phyloP scores from a whole-genome alignment of 2,329 filamentous ascomycete genomes.

The Huntiella omanensis region DNA sequence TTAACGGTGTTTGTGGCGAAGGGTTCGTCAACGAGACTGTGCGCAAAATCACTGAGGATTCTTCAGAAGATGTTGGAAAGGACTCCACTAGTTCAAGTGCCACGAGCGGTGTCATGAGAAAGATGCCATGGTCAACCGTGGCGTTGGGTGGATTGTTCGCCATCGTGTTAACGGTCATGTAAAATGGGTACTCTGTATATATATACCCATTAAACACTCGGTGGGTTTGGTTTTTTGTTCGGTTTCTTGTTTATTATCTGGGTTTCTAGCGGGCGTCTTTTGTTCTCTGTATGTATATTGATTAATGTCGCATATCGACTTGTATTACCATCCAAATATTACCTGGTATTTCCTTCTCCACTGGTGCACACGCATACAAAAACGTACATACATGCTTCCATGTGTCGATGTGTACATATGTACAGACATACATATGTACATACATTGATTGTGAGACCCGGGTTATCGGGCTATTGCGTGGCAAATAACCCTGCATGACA shows the following conservation, averaged over 20 bases:
- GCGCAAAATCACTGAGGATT: slow-evolving; percentile 18
- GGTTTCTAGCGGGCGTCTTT: background rate
- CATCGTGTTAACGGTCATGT: background rate
- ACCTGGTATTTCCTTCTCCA: too few species aligned
- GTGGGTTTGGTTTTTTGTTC: background rate
- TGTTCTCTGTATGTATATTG: background rate
- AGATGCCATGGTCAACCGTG: background rate
- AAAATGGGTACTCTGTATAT: background rate
- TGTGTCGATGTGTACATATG: too few species aligned
- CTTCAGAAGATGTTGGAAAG: background rate
- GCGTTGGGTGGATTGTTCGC: slow-evolving; percentile 2
- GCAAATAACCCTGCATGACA: too few species aligned
- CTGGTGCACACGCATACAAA: too few species aligned
- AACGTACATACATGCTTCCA: too few species aligned
- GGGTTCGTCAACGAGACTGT: slow-evolving; percentile 36
- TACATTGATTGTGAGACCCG: too few species aligned
- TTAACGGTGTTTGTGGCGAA: slow-evolving; percentile 47
- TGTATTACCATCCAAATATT: too few species aligned
- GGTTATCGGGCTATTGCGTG: too few species aligned
- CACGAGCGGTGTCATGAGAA: background rate
- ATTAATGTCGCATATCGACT: too few species aligned
- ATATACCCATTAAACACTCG: too few species aligned
- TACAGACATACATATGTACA: too few species aligned
- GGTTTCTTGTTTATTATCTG: background rate
- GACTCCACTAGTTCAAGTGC: background rate